Conservation (phyloP, 208 protist species). For the Blastocrithidia nonstop region DNA sequence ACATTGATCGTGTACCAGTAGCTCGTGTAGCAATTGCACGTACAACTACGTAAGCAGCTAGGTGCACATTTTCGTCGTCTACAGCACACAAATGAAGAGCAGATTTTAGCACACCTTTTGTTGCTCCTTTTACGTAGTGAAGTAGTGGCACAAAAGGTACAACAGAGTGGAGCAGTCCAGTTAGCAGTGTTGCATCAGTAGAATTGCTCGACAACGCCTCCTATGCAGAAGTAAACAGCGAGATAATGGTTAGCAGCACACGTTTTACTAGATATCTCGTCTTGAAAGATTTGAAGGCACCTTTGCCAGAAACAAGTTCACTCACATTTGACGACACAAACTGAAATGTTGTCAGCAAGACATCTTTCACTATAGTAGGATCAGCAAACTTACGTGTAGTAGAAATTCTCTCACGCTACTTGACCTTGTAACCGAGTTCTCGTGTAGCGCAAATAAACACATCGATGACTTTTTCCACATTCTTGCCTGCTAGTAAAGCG, state of each 20-base stretch:
- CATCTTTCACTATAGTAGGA: conserved; percentile 75
- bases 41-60: conserved; percentile 79
- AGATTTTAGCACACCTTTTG: conserved; percentile 55
- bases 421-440: conserved; percentile 57
- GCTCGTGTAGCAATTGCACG: conserved; percentile 75
- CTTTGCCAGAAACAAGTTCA: conserved; percentile 68
- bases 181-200: conserved; percentile 35
- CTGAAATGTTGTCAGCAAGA: conserved; percentile 48
- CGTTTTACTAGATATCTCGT: conserved; percentile 65
- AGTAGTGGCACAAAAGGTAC: conserved; percentile 72
- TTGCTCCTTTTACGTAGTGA: conserved; percentile 79
- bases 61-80: conserved; percentile 59
- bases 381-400: conserved; percentile 79
- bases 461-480: conserved; percentile 40
- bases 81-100: conserved; percentile 52
- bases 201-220: neutral
- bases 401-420: conserved; percentile 43
- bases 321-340: conserved; percentile 38
- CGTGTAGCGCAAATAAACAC: conserved; percentile 69
- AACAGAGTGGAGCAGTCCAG: conserved; percentile 55
- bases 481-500: conserved; percentile 16
- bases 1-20: conserved; percentile 78
- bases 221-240: conserved; percentile 21
- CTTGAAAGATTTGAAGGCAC: conserved; percentile 57
- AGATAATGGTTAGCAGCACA: conserved; percentile 43